Base-by-base conservation (phyloP, 495 filamentous ascomycete species). In the Annulohypoxylon stygium region DNA sequence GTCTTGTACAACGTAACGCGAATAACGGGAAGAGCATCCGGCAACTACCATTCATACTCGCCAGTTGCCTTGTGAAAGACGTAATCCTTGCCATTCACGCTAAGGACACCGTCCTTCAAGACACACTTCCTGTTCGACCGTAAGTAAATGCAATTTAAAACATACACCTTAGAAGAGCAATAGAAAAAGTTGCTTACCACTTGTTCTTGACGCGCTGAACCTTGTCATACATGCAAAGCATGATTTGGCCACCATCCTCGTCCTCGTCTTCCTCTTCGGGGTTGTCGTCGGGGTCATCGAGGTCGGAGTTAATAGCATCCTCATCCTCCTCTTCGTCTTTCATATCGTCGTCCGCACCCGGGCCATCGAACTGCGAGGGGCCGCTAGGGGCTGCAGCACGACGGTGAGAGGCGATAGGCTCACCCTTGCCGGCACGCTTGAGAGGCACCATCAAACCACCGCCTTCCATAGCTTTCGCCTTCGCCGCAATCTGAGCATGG, bases 121-220 rank as follows among this genome's bases (percentile, higher is more conserved):
- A 92, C 93, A 83, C 96, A 99, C 90, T 99, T 99, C 87, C 87
- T 89, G 62, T 71, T 67, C 9, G 2, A 45, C 51, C 23, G 39
- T 80, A 14, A 81, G 73, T 25, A 66, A 73, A 39, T 58, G 36
- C 11, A 4, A 66, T 14, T 10, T 16, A 12, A 58, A 23, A 48
- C 18, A 8, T 18, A 9, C 9, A 2, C 37, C 6, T 9, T 23
- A 43, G 12, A 4, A 43, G 30, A 6, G 30, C 30, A n/a, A 16
- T 34, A 53, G 18, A 20, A 18, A 10, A 9, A 1, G 76, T 47
- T 47, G 16, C 86, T 26, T 78, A 89, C 96, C 96, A 99, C 91
- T 98, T 99, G 81, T 98, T 99, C 90, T 99, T 99, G 67, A 98
- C 97, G 58, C 96, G 87, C 81, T 98, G 95, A 18, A 99, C 96